Conservation (phyloP, 1,284 basidiomycete species). For the Ganoderma boninense region DNA sequence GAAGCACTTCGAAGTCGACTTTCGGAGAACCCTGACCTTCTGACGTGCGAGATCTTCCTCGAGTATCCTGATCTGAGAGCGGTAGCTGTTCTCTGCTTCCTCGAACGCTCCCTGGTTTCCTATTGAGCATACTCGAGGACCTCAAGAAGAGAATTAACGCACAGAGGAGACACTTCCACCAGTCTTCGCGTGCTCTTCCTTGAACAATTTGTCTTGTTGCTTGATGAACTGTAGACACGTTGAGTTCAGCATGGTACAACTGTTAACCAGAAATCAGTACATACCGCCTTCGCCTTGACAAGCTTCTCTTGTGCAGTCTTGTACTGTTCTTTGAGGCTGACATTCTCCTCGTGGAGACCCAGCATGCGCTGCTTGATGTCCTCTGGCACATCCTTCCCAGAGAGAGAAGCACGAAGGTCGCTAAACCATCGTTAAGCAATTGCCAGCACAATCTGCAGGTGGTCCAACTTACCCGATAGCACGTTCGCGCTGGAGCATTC, state of each 20-base stretch:
- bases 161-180: conserved; percentile 42
- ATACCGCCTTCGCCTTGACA: conserved; percentile 79
- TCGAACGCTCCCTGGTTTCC: conserved; percentile 62
- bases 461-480: conserved; percentile 70
- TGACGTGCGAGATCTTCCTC: conserved; percentile 78
- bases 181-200: conserved; percentile 72
- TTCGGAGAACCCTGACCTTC: conserved; percentile 39
- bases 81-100: conserved; percentile 75
- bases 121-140: background rate
- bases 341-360: conserved; percentile 80
- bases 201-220: conserved; percentile 89
- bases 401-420: conserved; percentile 76
- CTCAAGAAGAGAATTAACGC: conserved; percentile 15
- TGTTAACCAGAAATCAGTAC: conserved; percentile 27
- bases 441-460: background rate
- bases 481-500: conserved; percentile 82
- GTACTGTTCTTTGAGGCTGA: conserved; percentile 73
- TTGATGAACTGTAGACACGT: conserved; percentile 81
- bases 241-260: background rate
- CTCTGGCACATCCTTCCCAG: conserved; percentile 80
- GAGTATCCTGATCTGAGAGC: conserved; percentile 75
- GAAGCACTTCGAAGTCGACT: background rate
- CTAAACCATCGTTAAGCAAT: conserved; percentile 45
- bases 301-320: conserved; percentile 84
- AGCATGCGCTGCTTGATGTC: conserved; percentile 83